Evolutionary conservation across 208 protist genomes (phyloP).

Genomic region (Leishmania aethiopica): DNA sequence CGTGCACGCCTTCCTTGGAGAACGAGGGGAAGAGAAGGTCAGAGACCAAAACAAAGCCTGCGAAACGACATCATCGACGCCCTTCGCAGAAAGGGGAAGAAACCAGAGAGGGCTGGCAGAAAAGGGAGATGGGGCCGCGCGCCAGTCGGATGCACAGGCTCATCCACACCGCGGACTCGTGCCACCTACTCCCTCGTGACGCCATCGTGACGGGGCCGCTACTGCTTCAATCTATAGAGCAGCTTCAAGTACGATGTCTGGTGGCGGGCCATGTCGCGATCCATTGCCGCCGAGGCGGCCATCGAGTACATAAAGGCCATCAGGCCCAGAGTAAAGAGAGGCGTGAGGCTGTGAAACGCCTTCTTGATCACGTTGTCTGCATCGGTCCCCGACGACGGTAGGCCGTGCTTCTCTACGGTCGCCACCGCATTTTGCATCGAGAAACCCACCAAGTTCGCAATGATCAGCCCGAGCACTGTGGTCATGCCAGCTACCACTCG

Average conservation of each 20-base stretch:
- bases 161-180: no score
- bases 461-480: slow-evolving; percentile 46
- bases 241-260: slow-evolving; percentile 5
- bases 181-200: no score
- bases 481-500: slow-evolving; percentile 33
- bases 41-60: background rate
- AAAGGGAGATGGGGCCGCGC: no score
- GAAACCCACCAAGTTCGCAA: slow-evolving; percentile 59
- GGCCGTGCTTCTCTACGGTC: background rate
- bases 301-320: background rate
- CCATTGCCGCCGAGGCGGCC: slow-evolving; percentile 6
- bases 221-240: slow-evolving; percentile 6
- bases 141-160: background rate
- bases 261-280: slow-evolving; percentile 13
- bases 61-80: background rate
- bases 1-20: background rate
- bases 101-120: background rate
- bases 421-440: slow-evolving; percentile 12
- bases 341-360: background rate
- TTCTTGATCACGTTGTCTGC: background rate
- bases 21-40: no score
- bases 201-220: background rate
- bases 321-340: background rate
- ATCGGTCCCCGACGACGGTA: background rate
- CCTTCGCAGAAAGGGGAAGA: background rate